phyloP scores from a whole-genome alignment of 805 yeast species.

The Candida peoriensis region DNA sequence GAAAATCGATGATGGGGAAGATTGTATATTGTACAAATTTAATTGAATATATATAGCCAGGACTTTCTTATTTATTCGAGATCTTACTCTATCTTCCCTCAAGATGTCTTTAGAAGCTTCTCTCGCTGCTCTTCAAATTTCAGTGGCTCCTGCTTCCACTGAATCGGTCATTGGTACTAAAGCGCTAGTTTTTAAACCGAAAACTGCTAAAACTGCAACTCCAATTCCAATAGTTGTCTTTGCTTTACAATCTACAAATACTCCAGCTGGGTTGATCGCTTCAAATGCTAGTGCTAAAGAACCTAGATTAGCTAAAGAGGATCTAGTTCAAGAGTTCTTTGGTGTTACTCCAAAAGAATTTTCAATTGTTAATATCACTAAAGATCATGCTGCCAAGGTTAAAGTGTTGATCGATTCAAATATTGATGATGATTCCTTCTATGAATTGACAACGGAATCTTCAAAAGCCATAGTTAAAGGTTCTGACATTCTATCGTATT shows the following conservation, averaged over 20 bases:
- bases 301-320: slow-evolving; percentile 84
- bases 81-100: not conserved
- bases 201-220: slow-evolving; percentile 75
- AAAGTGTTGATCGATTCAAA: slow-evolving; percentile 55
- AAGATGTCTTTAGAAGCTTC: slow-evolving; percentile 64
- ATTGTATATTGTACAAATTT: not conserved
- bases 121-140: slow-evolving; percentile 48
- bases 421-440: slow-evolving; percentile 32
- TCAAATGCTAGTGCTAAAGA: slow-evolving; percentile 68
- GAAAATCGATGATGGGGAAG: no score
- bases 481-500: slow-evolving; percentile 38
- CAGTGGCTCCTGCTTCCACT: slow-evolving; percentile 49
- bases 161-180: slow-evolving; percentile 56
- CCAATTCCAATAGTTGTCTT: slow-evolving; percentile 79
- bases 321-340: slow-evolving; percentile 62
- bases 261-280: slow-evolving; percentile 65
- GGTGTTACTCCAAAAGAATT: slow-evolving; percentile 54
- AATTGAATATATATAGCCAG: not conserved
- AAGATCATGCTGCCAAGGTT: slow-evolving; percentile 49
- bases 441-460: slow-evolving; percentile 44
- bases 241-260: slow-evolving; percentile 65
- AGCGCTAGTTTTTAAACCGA: slow-evolving; percentile 84
- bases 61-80: no score
- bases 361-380: slow-evolving; percentile 44
- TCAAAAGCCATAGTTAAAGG: slow-evolving; percentile 49